Conservation (phyloP, 371 early-diverging fungal species). For the Zancudomyces culisetae region DNA sequence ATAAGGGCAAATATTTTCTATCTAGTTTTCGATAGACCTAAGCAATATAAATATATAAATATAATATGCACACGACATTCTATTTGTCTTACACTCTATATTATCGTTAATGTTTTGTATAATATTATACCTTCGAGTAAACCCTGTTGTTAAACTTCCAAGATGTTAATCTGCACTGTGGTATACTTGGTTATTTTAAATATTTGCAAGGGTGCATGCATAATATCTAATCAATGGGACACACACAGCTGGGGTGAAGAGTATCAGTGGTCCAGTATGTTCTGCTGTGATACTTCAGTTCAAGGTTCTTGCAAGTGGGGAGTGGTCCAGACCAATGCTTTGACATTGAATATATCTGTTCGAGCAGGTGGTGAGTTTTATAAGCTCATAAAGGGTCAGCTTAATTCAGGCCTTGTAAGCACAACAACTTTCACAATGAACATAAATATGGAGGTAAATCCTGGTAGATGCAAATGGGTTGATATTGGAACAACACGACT, state of each 20-base stretch:
- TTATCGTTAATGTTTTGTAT: too few species aligned
- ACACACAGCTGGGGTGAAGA: background rate
- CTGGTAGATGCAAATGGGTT: background rate
- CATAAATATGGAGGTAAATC: background rate
- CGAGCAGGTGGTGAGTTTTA: background rate
- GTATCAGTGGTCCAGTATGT: background rate
- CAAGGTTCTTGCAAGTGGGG: background rate
- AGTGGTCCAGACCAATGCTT: background rate
- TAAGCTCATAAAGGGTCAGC: background rate
- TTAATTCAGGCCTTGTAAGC: background rate
- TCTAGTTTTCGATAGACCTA: too few species aligned
- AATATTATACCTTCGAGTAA: too few species aligned
- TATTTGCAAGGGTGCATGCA: background rate
- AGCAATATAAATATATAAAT: too few species aligned
- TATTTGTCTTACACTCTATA: too few species aligned
- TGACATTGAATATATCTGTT: background rate
- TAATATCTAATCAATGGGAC: background rate
- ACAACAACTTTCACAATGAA: background rate
- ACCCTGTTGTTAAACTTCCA: too few species aligned
- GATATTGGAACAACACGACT: background rate
- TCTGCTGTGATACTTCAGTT: background rate
- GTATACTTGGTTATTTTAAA: too few species aligned
- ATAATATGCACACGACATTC: too few species aligned
- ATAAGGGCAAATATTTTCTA: too few species aligned
- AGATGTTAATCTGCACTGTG: too few species aligned